Conservation (phyloP, 768 basidiomycete species). For the Nidularia pulvinata region DNA sequence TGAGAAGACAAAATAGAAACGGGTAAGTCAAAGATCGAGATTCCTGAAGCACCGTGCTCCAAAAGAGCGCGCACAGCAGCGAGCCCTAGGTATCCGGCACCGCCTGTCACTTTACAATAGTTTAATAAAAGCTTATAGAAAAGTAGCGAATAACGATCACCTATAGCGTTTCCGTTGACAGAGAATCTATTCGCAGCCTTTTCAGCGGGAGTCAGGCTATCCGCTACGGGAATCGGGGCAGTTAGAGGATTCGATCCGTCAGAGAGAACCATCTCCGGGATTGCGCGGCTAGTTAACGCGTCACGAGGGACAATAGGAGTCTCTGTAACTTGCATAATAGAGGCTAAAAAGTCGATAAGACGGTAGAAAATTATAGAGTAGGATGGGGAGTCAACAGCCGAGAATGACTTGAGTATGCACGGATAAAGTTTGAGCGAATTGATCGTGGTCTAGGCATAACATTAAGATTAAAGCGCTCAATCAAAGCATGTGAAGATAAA, state of each 20-base stretch:
- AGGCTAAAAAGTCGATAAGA: no score
- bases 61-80: slow-evolving; percentile 35
- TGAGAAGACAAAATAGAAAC: slow-evolving; percentile 17
- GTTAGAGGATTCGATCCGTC: slow-evolving; percentile 13
- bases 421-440: no score
- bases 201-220: slow-evolving; percentile 10
- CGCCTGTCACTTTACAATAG: slow-evolving; percentile 35
- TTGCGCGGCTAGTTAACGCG: not conserved
- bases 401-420: no score
- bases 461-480: no score
- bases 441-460: no score
- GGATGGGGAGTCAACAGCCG: no score
- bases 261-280: slow-evolving; percentile 7
- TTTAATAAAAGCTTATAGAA: not conserved
- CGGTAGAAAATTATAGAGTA: no score
- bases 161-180: slow-evolving; percentile 36
- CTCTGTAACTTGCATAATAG: no score
- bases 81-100: slow-evolving; percentile 36
- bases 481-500: no score
- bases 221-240: slow-evolving; percentile 2
- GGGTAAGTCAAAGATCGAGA: slow-evolving; percentile 26
- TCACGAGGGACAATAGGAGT: not conserved
- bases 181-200: slow-evolving; percentile 30
- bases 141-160: slow-evolving; percentile 11
- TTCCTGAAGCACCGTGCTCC: slow-evolving; percentile 38